These are phyloP conservation scores for Suillus tomentosus DNA, from an alignment of 768 basidiomycete species.

Conservation along the genomic window DNA sequence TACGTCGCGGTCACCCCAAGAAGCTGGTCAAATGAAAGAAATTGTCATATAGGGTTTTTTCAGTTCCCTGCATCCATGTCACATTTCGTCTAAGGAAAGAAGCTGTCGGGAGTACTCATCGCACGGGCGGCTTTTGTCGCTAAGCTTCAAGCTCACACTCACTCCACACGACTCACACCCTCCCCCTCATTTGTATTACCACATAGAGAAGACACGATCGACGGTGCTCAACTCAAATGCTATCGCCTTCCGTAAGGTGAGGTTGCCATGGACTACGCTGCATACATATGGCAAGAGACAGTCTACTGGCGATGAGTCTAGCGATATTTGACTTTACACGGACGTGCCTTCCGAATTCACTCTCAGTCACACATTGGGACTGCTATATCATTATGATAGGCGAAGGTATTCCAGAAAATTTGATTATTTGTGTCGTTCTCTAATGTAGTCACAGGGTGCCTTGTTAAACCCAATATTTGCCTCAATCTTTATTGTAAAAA, in stretches of 20 bases:
- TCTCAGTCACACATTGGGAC: constrained; percentile 44
- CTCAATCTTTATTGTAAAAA: constrained; percentile 96
- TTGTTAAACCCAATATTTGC: constrained; percentile 39
- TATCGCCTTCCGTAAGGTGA: background rate
- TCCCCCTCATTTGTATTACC: background rate
- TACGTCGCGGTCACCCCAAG: background rate
- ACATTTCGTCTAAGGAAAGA: background rate
- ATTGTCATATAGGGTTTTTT: background rate
- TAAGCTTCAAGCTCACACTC: background rate
- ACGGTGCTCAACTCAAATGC: background rate
- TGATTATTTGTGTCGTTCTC: constrained; percentile 38
- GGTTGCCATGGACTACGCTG: background rate
- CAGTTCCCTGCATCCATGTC: background rate
- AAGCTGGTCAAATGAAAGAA: background rate
- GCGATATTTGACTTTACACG: background rate
- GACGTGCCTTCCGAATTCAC: background rate
- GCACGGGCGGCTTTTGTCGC: background rate
- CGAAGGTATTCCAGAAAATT: constrained; percentile 76
- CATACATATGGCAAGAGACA: background rate
- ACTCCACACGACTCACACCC: background rate
- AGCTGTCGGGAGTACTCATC: background rate
- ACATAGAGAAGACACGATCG: background rate
- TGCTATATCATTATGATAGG: constrained; percentile 81
- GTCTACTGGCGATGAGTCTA: background rate
- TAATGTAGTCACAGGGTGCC: background rate